These are phyloP conservation scores for Apiospora rasikravindrae DNA, from an alignment of 2,329 filamentous ascomycete genomes.

Conservation along the genomic window DNA sequence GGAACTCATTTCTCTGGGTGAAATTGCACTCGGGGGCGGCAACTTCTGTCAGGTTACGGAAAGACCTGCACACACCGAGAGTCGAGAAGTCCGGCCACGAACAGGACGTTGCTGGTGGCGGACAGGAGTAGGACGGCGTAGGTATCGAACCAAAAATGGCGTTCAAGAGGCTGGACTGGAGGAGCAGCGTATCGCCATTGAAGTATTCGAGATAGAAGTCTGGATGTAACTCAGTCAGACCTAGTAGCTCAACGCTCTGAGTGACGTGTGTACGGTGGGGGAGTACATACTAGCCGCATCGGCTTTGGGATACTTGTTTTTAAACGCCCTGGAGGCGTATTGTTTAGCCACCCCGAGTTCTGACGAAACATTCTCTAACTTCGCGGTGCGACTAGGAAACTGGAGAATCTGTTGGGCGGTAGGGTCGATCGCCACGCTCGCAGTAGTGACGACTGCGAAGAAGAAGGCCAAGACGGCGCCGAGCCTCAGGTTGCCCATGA, in stretches of 20 bases:
- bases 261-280: too few species aligned
- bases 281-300: not conserved
- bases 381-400: conserved; percentile 22
- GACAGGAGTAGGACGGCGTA: not conserved
- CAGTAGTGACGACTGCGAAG: conserved; percentile 27
- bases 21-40: not conserved
- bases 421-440: conserved; percentile 30
- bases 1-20: not conserved
- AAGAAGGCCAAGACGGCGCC: conserved; percentile 21
- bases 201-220: conserved; percentile 21
- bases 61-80: not conserved
- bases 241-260: too few species aligned
- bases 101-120: not conserved
- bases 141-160: not conserved
- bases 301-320: not conserved
- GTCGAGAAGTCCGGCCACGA: not conserved
- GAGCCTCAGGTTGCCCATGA: conserved; percentile 23
- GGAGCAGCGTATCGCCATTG: not conserved
- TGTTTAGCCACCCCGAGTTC: conserved; percentile 21
- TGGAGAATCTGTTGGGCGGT: conserved; percentile 29
- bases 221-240: not conserved
- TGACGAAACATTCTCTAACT: conserved; percentile 23
- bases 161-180: not conserved
- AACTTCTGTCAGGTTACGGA: conserved; percentile 4
- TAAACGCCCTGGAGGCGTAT: conserved; percentile 9